These are phyloP conservation scores for Thyridium curvatum DNA, from an alignment of 2,329 filamentous ascomycete species.

Conservation along the genomic window DNA sequence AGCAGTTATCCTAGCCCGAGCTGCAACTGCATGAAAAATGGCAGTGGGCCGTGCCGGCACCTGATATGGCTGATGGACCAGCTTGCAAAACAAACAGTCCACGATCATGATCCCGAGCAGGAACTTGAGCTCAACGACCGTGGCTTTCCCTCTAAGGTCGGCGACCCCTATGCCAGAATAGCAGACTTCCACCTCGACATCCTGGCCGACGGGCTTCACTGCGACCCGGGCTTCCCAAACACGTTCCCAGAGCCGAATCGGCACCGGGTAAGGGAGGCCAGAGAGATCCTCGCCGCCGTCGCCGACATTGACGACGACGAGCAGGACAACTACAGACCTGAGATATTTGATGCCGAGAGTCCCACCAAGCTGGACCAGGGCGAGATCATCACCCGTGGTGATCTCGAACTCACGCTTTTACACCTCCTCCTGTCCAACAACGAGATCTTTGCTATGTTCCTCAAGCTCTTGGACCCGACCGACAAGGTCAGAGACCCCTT, in stretches of 20 bases:
- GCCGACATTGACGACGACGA: constrained; percentile 29
- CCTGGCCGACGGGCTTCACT: constrained; percentile 46
- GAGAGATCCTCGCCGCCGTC: constrained; percentile 44
- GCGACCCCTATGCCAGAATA: constrained; percentile 41
- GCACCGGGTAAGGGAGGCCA: constrained; percentile 39
- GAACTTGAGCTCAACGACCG: constrained; percentile 23
- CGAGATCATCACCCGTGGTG: constrained; percentile 31
- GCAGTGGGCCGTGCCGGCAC: constrained; percentile 38
- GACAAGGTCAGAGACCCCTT: constrained; percentile 41
- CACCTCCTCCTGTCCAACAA: constrained; percentile 48
- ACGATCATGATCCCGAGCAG: constrained; percentile 30
- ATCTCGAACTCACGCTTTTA: constrained; percentile 45
- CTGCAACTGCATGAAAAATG: constrained; percentile 37
- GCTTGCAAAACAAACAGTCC: constrained; percentile 40
- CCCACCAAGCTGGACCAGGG: constrained; percentile 17
- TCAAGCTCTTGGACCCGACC: constrained; percentile 34
- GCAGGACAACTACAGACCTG: constrained; percentile 36
- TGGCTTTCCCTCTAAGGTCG: constrained; percentile 23
- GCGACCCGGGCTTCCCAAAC: constrained; percentile 28
- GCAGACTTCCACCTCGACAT: constrained; percentile 44
- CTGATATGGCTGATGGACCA: constrained; percentile 50
- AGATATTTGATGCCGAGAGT: constrained; percentile 29
- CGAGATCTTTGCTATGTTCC: constrained; percentile 48
- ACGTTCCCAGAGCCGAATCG: constrained; percentile 17
- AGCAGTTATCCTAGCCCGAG: constrained; percentile 32